Conservation (phyloP, 495 filamentous ascomycete species). For the Hamigera avellanea region DNA sequence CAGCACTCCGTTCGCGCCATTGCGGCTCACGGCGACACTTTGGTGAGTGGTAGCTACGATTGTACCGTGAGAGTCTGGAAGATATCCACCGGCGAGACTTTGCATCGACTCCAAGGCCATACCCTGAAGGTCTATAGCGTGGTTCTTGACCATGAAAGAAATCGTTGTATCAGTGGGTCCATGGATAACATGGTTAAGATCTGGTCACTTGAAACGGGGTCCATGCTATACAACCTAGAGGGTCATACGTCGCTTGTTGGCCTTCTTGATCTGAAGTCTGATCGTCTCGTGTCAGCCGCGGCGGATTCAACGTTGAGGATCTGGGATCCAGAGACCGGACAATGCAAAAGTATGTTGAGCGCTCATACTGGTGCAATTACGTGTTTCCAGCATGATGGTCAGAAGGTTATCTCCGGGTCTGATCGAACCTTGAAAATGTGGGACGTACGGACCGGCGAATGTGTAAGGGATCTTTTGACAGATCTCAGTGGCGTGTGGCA, state of each 20-base stretch:
- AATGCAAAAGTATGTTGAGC: slow-evolving; percentile 77
- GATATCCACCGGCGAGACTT: slow-evolving; percentile 85
- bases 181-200: slow-evolving; percentile 99
- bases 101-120: slow-evolving; percentile 82
- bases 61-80: slow-evolving; percentile 94
- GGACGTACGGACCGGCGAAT: slow-evolving; percentile 87
- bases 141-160: slow-evolving; percentile 82
- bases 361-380: slow-evolving; percentile 97
- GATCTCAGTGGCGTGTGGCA: slow-evolving; percentile 96
- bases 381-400: slow-evolving; percentile 95
- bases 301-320: slow-evolving; percentile 92
- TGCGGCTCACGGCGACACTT: slow-evolving; percentile 84
- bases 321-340: slow-evolving; percentile 91
- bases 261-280: slow-evolving; percentile 74
- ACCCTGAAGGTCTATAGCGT: slow-evolving; percentile 95
- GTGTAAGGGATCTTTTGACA: slow-evolving; percentile 88
- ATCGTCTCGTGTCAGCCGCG: slow-evolving; percentile 86
- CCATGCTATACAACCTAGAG: slow-evolving; percentile 79
- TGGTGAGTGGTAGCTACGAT: slow-evolving; percentile 99
- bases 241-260: slow-evolving; percentile 92
- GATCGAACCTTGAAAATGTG: slow-evolving; percentile 98
- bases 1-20: slow-evolving; percentile 95
- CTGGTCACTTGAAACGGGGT: slow-evolving; percentile 88
- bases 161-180: slow-evolving; percentile 92
- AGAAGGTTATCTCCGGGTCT: slow-evolving; percentile 93